Evolutionary conservation across 352 stramenopile genomes (phyloP).

Genomic region (Pythium coloratum): DNA sequence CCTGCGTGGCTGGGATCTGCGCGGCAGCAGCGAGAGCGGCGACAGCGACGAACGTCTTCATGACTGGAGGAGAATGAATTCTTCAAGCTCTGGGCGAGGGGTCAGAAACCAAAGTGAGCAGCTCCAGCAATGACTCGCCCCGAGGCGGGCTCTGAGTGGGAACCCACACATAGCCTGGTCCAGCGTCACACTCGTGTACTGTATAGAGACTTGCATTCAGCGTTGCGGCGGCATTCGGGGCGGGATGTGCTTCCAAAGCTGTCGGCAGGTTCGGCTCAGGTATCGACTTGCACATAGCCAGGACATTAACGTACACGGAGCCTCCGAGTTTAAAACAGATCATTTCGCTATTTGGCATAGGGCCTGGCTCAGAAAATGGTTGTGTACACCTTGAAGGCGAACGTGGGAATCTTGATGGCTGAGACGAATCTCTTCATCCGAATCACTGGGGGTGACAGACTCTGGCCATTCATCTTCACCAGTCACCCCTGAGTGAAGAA

Average conservation of each 20-base stretch:
- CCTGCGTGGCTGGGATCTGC: slow-evolving; percentile 17
- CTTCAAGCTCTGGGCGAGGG: neutral
- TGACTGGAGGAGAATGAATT: neutral
- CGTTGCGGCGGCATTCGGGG: too few species aligned
- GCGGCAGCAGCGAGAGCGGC: slow-evolving; percentile 15
- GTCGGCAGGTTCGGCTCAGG: too few species aligned
- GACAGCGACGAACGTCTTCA: neutral
- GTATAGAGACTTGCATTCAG: neutral
- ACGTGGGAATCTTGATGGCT: neutral
- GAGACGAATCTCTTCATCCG: neutral
- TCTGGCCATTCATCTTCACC: too few species aligned
- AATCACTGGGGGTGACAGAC: too few species aligned
- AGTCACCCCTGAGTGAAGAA: too few species aligned
- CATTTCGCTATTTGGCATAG: neutral
- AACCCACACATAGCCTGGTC: too few species aligned
- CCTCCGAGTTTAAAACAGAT: neutral
- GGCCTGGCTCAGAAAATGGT: neutral
- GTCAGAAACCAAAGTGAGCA: neutral
- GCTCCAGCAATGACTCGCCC: neutral
- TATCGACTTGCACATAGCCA: neutral
- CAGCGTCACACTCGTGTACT: too few species aligned
- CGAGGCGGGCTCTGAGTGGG: too few species aligned
- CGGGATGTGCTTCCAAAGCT: too few species aligned
- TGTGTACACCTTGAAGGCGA: neutral
- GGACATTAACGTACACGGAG: too few species aligned